A percentile compares a stretch with the other conserved stretches of the same genome.
Evolutionary conservation across 345 rosid species (phyloP).

Genomic region (Erucastrum elatum): DNA sequence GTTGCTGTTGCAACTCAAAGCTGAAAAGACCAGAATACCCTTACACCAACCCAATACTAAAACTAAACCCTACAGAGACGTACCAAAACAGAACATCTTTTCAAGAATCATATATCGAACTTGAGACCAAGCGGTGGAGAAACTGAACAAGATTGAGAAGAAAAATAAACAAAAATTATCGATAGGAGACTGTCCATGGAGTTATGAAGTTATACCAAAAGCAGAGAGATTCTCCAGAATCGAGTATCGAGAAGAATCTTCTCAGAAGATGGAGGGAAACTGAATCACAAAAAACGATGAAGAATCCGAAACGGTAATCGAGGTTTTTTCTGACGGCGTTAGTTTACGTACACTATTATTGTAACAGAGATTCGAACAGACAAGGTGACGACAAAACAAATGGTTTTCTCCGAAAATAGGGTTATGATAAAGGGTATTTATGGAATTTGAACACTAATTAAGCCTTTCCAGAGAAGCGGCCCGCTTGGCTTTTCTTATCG

Average conservation of each 20-base stretch:
- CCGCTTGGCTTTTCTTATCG: background rate
- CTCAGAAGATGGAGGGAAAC: constrained; percentile 2
- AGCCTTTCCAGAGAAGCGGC: constrained; percentile 14
- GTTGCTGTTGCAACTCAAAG: background rate
- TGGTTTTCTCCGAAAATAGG: constrained; percentile 2
- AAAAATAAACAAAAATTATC: background rate
- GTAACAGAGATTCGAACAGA: constrained; percentile 15
- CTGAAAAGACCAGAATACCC: constrained; percentile 35
- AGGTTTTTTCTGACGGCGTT: constrained; percentile 22
- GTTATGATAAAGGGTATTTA: constrained; percentile 1
- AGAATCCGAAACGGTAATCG: constrained; percentile 3
- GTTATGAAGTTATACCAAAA: constrained; percentile 39
- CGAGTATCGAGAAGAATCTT: constrained; percentile 3
- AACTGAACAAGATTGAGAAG: background rate
- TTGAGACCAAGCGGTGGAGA: constrained; percentile 10
- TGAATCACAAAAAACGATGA: constrained; percentile 6
- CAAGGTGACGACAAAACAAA: constrained; percentile 12
- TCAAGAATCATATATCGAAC: background rate
- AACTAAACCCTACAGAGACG: constrained; percentile 14
- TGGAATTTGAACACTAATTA: background rate
- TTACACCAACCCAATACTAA: constrained; percentile 17
- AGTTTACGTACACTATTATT: background rate
- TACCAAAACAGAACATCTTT: background rate
- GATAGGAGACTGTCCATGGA: background rate
- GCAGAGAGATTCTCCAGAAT: constrained; percentile 14